Conservation (phyloP, 2,329 filamentous ascomycete species). For the Colletotrichum noveboracense region DNA sequence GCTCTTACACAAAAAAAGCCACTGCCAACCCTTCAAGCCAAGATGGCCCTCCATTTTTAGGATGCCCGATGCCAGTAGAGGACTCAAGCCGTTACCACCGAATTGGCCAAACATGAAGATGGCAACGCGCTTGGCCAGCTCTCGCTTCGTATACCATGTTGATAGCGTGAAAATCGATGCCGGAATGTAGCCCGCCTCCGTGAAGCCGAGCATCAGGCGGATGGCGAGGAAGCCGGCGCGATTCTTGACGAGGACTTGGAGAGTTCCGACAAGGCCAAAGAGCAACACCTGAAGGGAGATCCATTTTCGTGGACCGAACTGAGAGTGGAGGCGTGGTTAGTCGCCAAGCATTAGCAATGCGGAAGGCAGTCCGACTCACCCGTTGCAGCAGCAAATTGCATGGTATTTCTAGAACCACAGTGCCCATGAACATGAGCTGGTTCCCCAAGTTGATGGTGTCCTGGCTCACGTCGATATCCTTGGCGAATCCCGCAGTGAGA, state of each 20-base stretch:
- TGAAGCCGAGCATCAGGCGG: conserved; percentile 49
- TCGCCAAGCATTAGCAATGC: not conserved
- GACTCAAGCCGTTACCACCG: conserved; percentile 52
- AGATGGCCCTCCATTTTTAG: conserved; percentile 45
- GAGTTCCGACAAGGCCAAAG: conserved; percentile 50
- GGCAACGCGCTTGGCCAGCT: conserved; percentile 51
- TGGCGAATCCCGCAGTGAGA: conserved; percentile 51
- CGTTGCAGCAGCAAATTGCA: conserved; percentile 51
- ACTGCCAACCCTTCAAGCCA: conserved; percentile 53
- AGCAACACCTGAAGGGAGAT: conserved; percentile 52
- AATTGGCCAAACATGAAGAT: conserved; percentile 61
- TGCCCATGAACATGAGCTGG: conserved; percentile 57
- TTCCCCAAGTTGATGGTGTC: conserved; percentile 57
- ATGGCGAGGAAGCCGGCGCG: conserved; percentile 49
- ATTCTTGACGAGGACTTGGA: conserved; percentile 48
- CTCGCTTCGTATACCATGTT: conserved; percentile 52
- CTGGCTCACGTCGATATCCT: conserved; percentile 46
- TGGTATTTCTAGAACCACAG: conserved; percentile 55
- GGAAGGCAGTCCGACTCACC: conserved; percentile 16
- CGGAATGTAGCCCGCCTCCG: conserved; percentile 58
- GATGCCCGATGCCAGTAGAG: conserved; percentile 53
- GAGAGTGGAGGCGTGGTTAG: not conserved
- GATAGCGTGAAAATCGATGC: conserved; percentile 56
- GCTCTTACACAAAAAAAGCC: conserved; percentile 51
- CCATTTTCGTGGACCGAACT: conserved; percentile 53